phyloP scores from a whole-genome alignment of 768 basidiomycete genomes.

The Infundibulicybe gibba region DNA sequence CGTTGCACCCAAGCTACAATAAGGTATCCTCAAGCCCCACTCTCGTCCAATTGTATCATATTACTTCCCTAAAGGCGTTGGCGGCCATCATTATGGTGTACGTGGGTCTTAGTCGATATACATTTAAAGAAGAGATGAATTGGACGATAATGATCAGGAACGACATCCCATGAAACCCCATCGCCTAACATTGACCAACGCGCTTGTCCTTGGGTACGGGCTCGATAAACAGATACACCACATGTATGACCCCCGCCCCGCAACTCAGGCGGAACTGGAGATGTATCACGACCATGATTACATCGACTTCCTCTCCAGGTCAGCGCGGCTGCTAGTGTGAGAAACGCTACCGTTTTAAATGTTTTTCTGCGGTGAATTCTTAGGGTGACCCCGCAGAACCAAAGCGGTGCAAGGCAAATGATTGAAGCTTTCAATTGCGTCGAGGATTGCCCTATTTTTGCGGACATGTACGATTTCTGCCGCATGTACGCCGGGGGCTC shows the following conservation, averaged over 20 bases:
- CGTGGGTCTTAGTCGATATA: conserved; percentile 16
- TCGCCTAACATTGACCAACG: conserved; percentile 91
- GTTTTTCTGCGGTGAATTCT: not conserved
- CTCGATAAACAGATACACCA: conserved; percentile 93
- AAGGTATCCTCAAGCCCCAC: conserved; percentile 49
- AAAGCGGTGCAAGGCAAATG: conserved; percentile 68
- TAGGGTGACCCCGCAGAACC: conserved; percentile 79
- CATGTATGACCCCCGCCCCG: conserved; percentile 85
- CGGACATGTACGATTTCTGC: conserved; percentile 93
- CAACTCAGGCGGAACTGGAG: conserved; percentile 86
- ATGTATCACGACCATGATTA: conserved; percentile 95
- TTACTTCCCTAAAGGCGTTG: conserved; percentile 92
- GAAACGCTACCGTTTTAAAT: not conserved
- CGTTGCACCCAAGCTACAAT: not conserved
- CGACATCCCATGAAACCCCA: conserved; percentile 99
- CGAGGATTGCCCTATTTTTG: conserved; percentile 96
- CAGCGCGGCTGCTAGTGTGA: conserved; percentile 14
- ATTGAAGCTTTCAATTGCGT: conserved; percentile 91
- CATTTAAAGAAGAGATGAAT: not conserved
- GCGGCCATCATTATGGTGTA: conserved; percentile 96
- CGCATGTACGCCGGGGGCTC: conserved; percentile 92
- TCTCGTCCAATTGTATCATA: conserved; percentile 92
- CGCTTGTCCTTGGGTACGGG: conserved; percentile 93
- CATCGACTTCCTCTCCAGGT: conserved; percentile 93
- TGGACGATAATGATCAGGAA: conserved; percentile 57